A percentile compares a stretch with the other conserved stretches of the same genome.
phyloP scores from a whole-genome alignment of 192 early-diverging fungal genomes.

The Rhizophagus sp. region DNA sequence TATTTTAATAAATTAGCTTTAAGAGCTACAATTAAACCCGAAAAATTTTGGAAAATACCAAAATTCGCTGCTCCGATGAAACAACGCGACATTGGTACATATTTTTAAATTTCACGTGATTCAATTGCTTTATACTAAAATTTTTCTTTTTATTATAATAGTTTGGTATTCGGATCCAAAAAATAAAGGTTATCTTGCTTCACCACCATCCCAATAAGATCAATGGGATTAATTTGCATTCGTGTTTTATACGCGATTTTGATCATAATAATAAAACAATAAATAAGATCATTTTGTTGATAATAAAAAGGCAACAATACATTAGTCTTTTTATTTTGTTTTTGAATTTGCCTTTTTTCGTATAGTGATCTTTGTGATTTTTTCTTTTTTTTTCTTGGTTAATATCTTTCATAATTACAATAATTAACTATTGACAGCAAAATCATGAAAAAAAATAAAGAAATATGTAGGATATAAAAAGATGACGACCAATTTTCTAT shows the following conservation, averaged over 20 bases:
- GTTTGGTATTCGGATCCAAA: slow-evolving; percentile 66
- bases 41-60: slow-evolving; percentile 74
- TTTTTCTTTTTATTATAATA: slow-evolving; percentile 20
- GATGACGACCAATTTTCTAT: neutral
- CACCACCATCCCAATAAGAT: neutral
- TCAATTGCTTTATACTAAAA: slow-evolving; percentile 4
- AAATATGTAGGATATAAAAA: neutral
- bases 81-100: slow-evolving; percentile 58
- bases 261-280: neutral
- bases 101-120: slow-evolving; percentile 15
- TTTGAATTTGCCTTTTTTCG: neutral
- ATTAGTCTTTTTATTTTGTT: neutral
- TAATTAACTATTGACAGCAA: too few relatives aligned
- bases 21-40: slow-evolving; percentile 75
- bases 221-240: too few relatives aligned
- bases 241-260: neutral
- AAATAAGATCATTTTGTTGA: neutral
- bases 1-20: slow-evolving; percentile 79
- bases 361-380: neutral
- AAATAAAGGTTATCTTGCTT: slow-evolving; percentile 75
- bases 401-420: too few relatives aligned
- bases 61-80: slow-evolving; percentile 67
- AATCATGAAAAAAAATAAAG: too few relatives aligned
- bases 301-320: neutral
- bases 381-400: neutral